Percentiles rank a stretch among this genome's conserved stretches.
phyloP scores from a whole-genome alignment of 495 filamentous ascomycete species.

The Lasiosphaeria hispida region DNA sequence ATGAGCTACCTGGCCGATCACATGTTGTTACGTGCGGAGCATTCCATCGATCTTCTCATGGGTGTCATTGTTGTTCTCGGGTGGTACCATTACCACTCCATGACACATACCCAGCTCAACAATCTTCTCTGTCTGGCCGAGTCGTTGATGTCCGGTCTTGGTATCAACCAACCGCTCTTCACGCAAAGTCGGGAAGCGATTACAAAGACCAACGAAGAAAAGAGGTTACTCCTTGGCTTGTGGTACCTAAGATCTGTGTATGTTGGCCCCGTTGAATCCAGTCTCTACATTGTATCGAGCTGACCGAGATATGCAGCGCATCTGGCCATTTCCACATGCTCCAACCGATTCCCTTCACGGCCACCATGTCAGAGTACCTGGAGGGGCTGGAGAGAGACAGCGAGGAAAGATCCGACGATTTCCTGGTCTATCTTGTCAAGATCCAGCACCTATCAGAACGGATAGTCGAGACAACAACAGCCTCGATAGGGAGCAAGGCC shows the following conservation, averaged over 20 bases:
- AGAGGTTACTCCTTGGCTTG: conserved; percentile 35
- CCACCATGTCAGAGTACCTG: conserved; percentile 37
- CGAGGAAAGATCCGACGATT: conserved; percentile 33
- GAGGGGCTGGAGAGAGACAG: conserved; percentile 30
- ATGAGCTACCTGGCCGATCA: conserved; percentile 40
- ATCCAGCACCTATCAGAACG: conserved; percentile 40
- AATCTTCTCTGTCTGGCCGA: conserved; percentile 46
- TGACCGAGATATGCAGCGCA: conserved; percentile 17
- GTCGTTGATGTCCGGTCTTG: conserved; percentile 45
- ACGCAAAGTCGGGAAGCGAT: conserved; percentile 18
- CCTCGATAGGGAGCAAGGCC: conserved; percentile 23
- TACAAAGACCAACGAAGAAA: conserved; percentile 31
- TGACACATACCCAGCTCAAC: conserved; percentile 42
- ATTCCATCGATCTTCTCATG: conserved; percentile 49
- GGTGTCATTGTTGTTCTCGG: conserved; percentile 48
- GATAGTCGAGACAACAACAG: conserved; percentile 20
- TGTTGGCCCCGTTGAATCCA: conserved; percentile 16
- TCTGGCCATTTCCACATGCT: conserved; percentile 31
- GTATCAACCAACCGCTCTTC: conserved; percentile 37
- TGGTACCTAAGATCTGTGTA: conserved; percentile 44
- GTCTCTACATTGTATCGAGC: background rate
- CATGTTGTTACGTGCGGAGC: conserved; percentile 46
- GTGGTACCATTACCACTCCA: conserved; percentile 43
- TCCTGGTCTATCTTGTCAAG: conserved; percentile 34
- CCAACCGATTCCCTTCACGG: conserved; percentile 32